Evolutionary conservation across 2,329 filamentous ascomycete genomes (phyloP), one percentile per base, ranked within the genome.

Genomic region (Venturia oleaginea): DNA sequence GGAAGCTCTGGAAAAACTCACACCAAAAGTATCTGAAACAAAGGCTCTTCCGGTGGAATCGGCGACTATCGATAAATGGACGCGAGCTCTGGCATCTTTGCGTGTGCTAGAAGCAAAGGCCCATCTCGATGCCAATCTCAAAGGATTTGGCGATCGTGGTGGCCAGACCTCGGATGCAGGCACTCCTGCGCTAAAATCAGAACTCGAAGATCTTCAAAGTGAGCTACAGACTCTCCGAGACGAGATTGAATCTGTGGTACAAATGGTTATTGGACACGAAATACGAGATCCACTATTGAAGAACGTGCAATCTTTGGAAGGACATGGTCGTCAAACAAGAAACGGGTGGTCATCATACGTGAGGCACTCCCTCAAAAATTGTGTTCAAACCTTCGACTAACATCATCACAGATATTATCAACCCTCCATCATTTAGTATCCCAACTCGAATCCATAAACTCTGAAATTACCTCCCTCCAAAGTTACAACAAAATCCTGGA

Each of bases 221-320:
- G 88, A 90, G 70, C 77, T 91, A 0, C 86, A 89, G 68, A 88
- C 86, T 4, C 77, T 91, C 3, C 87, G 88, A 68, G 78, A 85
- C 0, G 88, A 91, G 70, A 86, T 91, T 48, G 76, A 87, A 0
- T 84, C 87, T 0, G 85, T 91, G 1, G 83, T 86, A 7, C 84
- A 88, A 67, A 90, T 91, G 84, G 84, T 87, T 0, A 80, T 86
- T 0, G 86, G 90, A 68, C 83, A 88, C 68, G 85, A 89, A 70
- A 82, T 86, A 68, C 78, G 88, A 5, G 81, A 84, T 66, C 87
- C 87, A 0, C 84, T 87, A 1, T 74, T 84, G 6, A 72, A 75
- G 13, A 70, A 71, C 30, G 72, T 76, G 63, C 68, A 75, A 27
- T 70, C 74, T 11, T 73, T 72, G 30, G 72, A 75, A 34, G 69